These are phyloP conservation scores for Stemphylium vesicarium DNA, from an alignment of 2,329 filamentous ascomycete species.

Conservation along the genomic window DNA sequence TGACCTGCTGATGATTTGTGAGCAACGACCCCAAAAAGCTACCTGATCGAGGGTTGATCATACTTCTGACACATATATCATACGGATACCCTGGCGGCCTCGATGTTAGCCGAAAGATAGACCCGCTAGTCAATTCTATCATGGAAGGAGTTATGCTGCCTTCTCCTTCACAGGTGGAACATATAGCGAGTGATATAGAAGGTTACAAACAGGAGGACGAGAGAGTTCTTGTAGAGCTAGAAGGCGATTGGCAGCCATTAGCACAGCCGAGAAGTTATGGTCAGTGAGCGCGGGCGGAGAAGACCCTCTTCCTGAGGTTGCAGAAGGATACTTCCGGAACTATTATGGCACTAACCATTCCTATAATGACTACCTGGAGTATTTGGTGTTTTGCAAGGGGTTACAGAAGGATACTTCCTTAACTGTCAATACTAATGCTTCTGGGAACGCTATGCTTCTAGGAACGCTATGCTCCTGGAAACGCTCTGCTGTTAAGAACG, in stretches of 20 bases:
- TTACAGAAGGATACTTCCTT: slow-evolving; percentile 1
- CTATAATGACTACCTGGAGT: background rate
- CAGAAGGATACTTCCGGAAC: background rate
- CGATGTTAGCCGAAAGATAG: background rate
- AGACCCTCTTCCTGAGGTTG: too few species aligned
- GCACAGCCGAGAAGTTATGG: background rate
- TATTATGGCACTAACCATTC: too few species aligned
- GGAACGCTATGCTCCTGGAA: background rate
- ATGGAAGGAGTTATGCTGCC: background rate
- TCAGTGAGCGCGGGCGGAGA: too few species aligned
- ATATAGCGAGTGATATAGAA: background rate
- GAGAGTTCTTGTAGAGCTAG: background rate
- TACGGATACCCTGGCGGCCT: slow-evolving; percentile 1
- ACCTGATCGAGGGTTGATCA: background rate
- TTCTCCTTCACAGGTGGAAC: background rate
- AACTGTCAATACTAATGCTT: background rate
- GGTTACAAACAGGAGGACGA: slow-evolving; percentile 7
- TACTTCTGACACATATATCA: slow-evolving; percentile 6
- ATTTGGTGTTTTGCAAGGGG: background rate
- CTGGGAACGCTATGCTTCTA: background rate
- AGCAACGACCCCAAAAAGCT: slow-evolving; percentile 3
- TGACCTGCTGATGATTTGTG: background rate
- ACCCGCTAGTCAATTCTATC: slow-evolving; percentile 2
- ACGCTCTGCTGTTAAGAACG: background rate
- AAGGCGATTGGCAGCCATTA: slow-evolving; percentile 2